Conservation (phyloP, 2,329 filamentous ascomycete species). For the Tolypocladium pustulatum region DNA sequence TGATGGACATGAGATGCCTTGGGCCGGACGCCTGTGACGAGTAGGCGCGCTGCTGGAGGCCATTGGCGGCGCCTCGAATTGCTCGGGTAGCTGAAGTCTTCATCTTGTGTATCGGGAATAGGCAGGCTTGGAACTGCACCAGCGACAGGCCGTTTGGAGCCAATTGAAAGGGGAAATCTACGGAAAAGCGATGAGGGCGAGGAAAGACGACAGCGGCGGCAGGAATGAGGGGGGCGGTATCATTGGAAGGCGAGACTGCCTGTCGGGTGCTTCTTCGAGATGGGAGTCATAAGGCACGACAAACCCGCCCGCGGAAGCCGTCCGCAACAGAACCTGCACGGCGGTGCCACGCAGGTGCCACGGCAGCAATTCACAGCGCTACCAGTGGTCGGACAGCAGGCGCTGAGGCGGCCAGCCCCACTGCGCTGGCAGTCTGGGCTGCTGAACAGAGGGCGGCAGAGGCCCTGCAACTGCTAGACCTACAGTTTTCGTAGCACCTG, state of each 20-base stretch:
- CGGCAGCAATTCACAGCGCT: background rate
- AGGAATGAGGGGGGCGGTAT: background rate
- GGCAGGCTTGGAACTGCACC: background rate
- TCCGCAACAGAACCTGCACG: background rate
- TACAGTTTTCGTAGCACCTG: too few relatives aligned
- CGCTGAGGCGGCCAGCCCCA: background rate
- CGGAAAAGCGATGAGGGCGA: background rate
- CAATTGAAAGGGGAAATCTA: background rate
- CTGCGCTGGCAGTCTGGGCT: background rate
- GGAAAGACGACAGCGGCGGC: background rate
- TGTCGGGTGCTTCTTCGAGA: background rate
- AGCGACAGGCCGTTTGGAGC: background rate
- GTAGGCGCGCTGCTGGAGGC: conserved; percentile 31
- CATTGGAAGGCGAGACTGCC: background rate
- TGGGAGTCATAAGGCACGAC: background rate
- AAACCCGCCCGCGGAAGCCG: background rate
- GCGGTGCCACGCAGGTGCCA: background rate
- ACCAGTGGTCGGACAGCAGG: background rate
- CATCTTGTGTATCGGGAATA: conserved; percentile 14
- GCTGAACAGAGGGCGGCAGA: background rate
- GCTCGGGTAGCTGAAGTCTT: conserved; percentile 21
- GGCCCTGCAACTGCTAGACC: background rate
- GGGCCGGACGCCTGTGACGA: conserved; percentile 34
- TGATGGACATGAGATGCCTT: conserved; percentile 85
- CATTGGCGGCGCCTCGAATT: conserved; percentile 20